These are phyloP conservation scores for Arabis hirsuta DNA, from an alignment of 345 rosid genomes.

Conservation along the genomic window DNA sequence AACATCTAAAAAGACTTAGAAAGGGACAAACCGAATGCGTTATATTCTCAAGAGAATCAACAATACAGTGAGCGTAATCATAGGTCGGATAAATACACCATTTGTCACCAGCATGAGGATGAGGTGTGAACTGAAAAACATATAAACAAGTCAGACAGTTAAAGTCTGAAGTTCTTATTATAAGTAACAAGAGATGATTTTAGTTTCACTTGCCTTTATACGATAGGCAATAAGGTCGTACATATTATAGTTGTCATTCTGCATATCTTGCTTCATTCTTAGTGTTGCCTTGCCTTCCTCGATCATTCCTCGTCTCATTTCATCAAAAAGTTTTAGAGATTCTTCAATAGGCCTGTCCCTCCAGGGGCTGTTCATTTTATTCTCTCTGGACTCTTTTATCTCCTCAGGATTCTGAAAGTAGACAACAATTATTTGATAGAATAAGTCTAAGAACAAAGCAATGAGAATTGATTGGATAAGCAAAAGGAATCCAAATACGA, in stretches of 20 bases:
- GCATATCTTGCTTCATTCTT: constrained; percentile 99
- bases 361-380: constrained; percentile 98
- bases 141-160: constrained; percentile 27
- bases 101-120: constrained; percentile 96
- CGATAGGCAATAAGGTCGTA: constrained; percentile 97
- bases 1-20: neutral
- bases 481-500: neutral
- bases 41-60: constrained; percentile 95
- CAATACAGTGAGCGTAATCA: constrained; percentile 83
- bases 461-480: neutral
- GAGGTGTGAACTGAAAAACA: constrained; percentile 73
- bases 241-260: constrained; percentile 92
- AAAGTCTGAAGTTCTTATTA: neutral
- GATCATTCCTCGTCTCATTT: constrained; percentile 76
- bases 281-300: constrained; percentile 95
- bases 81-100: constrained; percentile 74
- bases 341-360: constrained; percentile 86
- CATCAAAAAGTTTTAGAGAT: constrained; percentile 88
- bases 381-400: constrained; percentile 81
- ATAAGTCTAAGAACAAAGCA: constrained; percentile 20
- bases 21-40: constrained; percentile 79
- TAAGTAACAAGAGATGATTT: constrained; percentile 24
- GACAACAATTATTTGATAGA: neutral
- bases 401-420: constrained; percentile 70
- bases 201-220: constrained; percentile 76